Evolutionary conservation across 2,329 filamentous ascomycete species (phyloP).

Genomic region (Aspergillus ruber): DNA sequence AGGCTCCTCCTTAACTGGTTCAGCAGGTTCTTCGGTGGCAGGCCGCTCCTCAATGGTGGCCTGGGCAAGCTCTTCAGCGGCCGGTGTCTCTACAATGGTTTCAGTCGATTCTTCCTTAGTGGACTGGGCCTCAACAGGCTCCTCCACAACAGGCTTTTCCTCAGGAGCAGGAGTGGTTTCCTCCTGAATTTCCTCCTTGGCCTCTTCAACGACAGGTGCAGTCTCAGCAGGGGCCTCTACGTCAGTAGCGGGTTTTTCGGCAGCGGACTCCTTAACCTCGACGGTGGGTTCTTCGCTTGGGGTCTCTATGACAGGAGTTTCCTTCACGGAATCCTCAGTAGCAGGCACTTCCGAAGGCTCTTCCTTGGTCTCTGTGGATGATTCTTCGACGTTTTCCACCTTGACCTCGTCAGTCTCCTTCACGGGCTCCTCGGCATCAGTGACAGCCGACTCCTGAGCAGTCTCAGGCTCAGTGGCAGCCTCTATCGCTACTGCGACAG

Average conservation of each 20-base stretch:
- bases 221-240: not conserved
- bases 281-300: not conserved
- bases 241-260: constrained; percentile 1
- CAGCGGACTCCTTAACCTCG: not conserved
- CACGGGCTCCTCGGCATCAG: not conserved
- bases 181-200: not conserved
- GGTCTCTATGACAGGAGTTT: constrained; percentile 5
- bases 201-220: no score
- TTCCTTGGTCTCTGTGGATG: not conserved
- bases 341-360: constrained; percentile 1
- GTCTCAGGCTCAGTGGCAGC: constrained; percentile 1
- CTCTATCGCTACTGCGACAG: no score
- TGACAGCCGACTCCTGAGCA: constrained; percentile 7
- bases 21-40: not conserved
- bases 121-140: constrained; percentile 3
- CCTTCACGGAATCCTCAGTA: constrained; percentile 3
- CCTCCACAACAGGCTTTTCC: not conserved
- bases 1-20: no score
- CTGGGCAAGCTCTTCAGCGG: not conserved
- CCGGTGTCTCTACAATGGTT: not conserved
- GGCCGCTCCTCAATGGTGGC: not conserved
- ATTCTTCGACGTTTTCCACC: constrained; percentile 1
- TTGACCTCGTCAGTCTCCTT: no score
- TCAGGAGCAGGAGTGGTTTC: constrained; percentile 2
- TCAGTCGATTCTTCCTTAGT: constrained; percentile 2